A percentile compares a stretch with the other conserved stretches of the same genome.
Evolutionary conservation across 306 rosid genomes (phyloP).

Genomic region (Cucurbita argyrosperma): DNA sequence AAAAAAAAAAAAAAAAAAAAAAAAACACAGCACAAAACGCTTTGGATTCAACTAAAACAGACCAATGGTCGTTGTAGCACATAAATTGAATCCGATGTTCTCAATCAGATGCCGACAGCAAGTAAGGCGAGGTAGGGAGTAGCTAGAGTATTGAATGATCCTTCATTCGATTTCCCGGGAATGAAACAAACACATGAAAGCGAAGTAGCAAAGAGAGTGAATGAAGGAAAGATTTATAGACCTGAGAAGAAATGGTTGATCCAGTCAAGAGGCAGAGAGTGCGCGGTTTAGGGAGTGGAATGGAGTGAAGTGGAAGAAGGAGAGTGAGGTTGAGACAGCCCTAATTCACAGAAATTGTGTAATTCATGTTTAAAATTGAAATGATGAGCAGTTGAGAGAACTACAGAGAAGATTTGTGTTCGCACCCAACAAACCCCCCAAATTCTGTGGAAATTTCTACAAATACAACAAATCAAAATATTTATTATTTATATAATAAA

Average conservation of each 20-base stretch:
- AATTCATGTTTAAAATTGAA: neutral
- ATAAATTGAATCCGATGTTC: neutral
- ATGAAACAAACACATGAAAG: neutral
- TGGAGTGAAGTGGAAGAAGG: neutral
- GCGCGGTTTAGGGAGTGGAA: neutral
- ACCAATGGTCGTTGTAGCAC: neutral
- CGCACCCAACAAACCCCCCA: neutral
- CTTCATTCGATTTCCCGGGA: neutral
- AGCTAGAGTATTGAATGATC: neutral
- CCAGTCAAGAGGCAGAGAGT: neutral
- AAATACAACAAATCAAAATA: neutral
- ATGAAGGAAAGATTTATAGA: neutral
- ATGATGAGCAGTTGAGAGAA: neutral
- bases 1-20: neutral
- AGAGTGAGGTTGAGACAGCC: neutral
- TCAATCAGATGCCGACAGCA: neutral
- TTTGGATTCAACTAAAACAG: neutral
- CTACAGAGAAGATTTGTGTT: neutral
- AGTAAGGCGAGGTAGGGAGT: neutral
- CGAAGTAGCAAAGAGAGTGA: neutral
- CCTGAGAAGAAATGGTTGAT: slow-evolving; percentile 1
- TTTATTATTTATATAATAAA: too few species aligned
- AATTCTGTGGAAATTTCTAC: neutral
- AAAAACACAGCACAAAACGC: neutral
- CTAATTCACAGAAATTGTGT: neutral